phyloP scores from a whole-genome alignment of 1,284 basidiomycete genomes.

The Pseudozyma sp. region DNA sequence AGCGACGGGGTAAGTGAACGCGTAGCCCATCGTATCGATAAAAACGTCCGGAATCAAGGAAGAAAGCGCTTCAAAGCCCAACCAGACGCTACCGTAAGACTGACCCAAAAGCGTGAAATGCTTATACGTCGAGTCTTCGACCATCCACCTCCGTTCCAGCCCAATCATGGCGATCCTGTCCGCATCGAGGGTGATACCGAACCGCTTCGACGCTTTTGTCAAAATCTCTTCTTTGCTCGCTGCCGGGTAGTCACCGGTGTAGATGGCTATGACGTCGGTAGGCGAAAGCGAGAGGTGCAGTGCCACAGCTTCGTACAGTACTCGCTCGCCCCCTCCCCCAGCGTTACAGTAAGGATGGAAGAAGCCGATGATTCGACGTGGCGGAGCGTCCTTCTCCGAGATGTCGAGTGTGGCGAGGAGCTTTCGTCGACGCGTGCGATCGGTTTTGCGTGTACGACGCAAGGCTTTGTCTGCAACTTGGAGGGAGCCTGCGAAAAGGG shows the following conservation, averaged over 20 bases:
- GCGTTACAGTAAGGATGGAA: conserved; percentile 98
- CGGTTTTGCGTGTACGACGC: conserved; percentile 18
- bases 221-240: conserved; percentile 83
- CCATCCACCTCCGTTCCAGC: conserved; percentile 77
- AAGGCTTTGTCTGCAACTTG: conserved; percentile 36
- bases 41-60: conserved; percentile 85
- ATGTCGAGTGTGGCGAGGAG: conserved; percentile 27
- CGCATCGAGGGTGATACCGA: conserved; percentile 81
- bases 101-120: conserved; percentile 91
- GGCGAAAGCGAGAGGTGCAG: conserved; percentile 81
- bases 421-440: conserved; percentile 27
- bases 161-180: conserved; percentile 81
- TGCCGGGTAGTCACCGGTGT: conserved; percentile 76
- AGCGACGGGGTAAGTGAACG: conserved; percentile 87
- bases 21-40: conserved; percentile 98
- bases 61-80: conserved; percentile 82
- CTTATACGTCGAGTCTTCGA: conserved; percentile 87
- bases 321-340: conserved; percentile 95
- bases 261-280: conserved; percentile 82
- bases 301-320: conserved; percentile 91
- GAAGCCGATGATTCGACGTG: conserved; percentile 74
- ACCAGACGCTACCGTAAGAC: conserved; percentile 84
- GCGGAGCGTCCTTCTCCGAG: conserved; percentile 22
- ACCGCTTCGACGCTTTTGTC: conserved; percentile 73
- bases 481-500: conserved; percentile 29